Evolutionary conservation across 2,329 filamentous ascomycete species (phyloP).

Genomic region (Phialophora tarda): DNA sequence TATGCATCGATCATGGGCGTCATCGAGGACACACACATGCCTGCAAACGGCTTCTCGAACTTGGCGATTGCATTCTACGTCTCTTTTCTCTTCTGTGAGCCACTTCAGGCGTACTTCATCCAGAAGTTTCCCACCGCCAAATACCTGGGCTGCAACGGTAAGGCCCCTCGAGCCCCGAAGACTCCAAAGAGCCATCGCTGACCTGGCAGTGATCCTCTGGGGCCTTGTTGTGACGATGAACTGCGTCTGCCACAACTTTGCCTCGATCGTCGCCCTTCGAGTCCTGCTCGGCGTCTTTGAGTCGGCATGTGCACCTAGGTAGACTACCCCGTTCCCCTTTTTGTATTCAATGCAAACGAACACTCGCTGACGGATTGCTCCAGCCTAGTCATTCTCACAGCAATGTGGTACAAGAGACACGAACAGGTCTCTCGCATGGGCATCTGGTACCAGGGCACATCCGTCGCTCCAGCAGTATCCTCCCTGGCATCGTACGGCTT

Average conservation of each 20-base stretch:
- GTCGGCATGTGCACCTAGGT: slow-evolving; percentile 58
- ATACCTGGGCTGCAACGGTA: slow-evolving; percentile 54
- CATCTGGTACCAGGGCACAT: slow-evolving; percentile 39
- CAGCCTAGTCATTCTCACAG: slow-evolving; percentile 59
- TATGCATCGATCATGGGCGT: slow-evolving; percentile 67
- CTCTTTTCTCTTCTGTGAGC: slow-evolving; percentile 61
- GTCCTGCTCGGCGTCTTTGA: slow-evolving; percentile 62
- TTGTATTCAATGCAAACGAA: not conserved
- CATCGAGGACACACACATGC: slow-evolving; percentile 58
- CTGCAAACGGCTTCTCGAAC: slow-evolving; percentile 65
- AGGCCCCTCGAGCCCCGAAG: not conserved
- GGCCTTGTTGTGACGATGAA: slow-evolving; percentile 56
- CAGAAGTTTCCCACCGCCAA: slow-evolving; percentile 61
- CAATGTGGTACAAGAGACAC: slow-evolving; percentile 59
- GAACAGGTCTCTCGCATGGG: slow-evolving; percentile 42
- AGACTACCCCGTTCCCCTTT: not conserved
- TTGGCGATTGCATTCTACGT: slow-evolving; percentile 66
- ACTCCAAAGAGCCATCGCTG: not conserved
- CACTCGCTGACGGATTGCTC: not conserved
- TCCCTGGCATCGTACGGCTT: slow-evolving; percentile 30
- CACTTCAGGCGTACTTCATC: slow-evolving; percentile 63
- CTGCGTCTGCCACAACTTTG: slow-evolving; percentile 58
- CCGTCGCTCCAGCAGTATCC: slow-evolving; percentile 23
- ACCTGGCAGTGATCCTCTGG: slow-evolving; percentile 48
- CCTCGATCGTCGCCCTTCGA: slow-evolving; percentile 56